Percentiles rank a stretch among this genome's conserved stretches.
Evolutionary conservation across 805 yeast genomes (phyloP).

Genomic region (Metschnikowia continentalis): DNA sequence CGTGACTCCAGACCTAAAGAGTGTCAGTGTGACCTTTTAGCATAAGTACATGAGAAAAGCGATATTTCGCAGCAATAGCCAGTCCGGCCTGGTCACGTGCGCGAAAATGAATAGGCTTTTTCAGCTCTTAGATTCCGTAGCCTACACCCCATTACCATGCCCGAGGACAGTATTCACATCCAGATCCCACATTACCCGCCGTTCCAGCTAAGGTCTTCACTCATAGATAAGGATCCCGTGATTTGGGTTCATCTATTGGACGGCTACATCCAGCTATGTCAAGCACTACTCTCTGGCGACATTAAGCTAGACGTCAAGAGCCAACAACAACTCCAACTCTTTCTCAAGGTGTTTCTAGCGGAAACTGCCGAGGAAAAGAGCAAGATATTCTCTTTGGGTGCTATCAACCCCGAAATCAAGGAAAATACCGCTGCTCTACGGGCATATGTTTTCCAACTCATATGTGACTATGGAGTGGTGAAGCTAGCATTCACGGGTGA

Average conservation of each 20-base stretch:
- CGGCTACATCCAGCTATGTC: constrained; percentile 52
- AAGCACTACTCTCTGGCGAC: constrained; percentile 41
- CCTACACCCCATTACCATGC: background rate
- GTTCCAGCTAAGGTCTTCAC: constrained; percentile 66
- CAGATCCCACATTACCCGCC: constrained; percentile 75
- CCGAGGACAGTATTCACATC: constrained; percentile 25
- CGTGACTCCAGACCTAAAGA: constrained; percentile 67
- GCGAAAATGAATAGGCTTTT: constrained; percentile 1
- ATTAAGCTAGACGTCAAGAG: constrained; percentile 47
- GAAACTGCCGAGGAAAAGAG: constrained; percentile 62
- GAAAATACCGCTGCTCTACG: constrained; percentile 48
- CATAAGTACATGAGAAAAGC: background rate
- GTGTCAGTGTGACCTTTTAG: constrained; percentile 35
- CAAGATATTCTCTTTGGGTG: constrained; percentile 63
- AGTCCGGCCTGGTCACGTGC: constrained; percentile 3
- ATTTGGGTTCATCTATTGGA: constrained; percentile 75
- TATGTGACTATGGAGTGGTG: constrained; percentile 50
- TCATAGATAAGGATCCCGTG: constrained; percentile 79
- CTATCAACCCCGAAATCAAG: constrained; percentile 64
- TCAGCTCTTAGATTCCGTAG: background rate
- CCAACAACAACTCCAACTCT: constrained; percentile 53
- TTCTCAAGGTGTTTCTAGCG: constrained; percentile 52
- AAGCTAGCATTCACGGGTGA: constrained; percentile 57
- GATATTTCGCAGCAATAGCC: constrained; percentile 2
- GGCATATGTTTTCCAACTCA: constrained; percentile 46